Evolutionary conservation across 331 rosid genomes (phyloP).

Genomic region (Erythrophleum ivorense): DNA sequence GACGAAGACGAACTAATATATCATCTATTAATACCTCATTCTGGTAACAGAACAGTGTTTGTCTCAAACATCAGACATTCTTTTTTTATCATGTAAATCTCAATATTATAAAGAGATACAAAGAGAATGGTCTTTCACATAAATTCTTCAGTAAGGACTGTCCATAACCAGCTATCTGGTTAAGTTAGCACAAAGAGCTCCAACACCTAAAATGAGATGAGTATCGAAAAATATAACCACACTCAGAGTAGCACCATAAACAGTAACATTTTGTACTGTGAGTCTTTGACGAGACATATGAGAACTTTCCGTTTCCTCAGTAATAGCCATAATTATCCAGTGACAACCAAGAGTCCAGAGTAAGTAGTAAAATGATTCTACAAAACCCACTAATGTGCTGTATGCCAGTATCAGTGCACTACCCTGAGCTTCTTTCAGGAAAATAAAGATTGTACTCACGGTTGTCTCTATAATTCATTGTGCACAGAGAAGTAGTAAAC

Average conservation of each 20-base stretch:
- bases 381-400: neutral
- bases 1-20: neutral
- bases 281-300: neutral
- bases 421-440: neutral
- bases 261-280: constrained; percentile 5
- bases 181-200: constrained; percentile 4
- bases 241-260: constrained; percentile 7
- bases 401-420: neutral
- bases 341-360: neutral
- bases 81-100: constrained; percentile 10
- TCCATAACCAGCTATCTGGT: neutral
- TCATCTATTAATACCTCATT: constrained; percentile 10
- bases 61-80: neutral
- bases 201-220: neutral
- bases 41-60: neutral
- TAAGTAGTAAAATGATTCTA: neutral
- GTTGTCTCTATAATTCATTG: neutral
- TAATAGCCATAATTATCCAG: neutral
- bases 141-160: constrained; percentile 2
- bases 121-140: constrained; percentile 1
- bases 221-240: neutral
- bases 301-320: constrained; percentile 3
- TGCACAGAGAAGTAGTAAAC: neutral
- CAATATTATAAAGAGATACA: neutral
- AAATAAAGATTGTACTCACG: neutral